A percentile compares a stretch with the other conserved stretches of the same genome.
These are phyloP conservation scores for Pholiota adiposa DNA, from an alignment of 1,284 basidiomycete species.

Conservation along the genomic window DNA sequence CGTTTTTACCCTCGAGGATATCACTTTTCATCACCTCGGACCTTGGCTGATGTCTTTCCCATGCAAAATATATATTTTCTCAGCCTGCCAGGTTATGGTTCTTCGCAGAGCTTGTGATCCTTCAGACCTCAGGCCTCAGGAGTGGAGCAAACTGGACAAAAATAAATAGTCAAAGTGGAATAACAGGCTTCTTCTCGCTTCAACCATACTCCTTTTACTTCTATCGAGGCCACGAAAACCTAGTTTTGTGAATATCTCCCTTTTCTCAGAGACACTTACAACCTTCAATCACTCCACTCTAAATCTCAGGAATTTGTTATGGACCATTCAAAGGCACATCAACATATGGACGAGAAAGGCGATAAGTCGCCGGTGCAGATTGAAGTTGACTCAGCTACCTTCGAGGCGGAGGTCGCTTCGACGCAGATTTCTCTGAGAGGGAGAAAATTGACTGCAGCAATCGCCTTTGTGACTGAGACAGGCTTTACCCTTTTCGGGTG, in stretches of 20 bases:
- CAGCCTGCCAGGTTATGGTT: neutral
- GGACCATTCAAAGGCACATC: neutral
- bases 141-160: neutral
- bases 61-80: neutral
- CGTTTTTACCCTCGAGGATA: too few relatives aligned
- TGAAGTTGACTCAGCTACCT: slow-evolving; percentile 27
- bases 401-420: slow-evolving; percentile 34
- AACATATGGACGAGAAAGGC: neutral
- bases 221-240: neutral
- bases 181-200: neutral
- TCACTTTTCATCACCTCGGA: neutral
- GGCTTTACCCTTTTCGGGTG: slow-evolving; percentile 65
- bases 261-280: neutral
- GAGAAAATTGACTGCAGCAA: slow-evolving; percentile 43
- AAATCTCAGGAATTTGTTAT: neutral
- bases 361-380: neutral
- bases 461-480: slow-evolving; percentile 57
- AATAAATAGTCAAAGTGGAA: neutral
- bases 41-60: neutral
- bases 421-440: slow-evolving; percentile 42
- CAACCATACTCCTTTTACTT: neutral
- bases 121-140: neutral
- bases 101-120: neutral
- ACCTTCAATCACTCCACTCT: neutral
- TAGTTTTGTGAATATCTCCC: neutral